Evolutionary conservation across 257 asterid genomes (phyloP), one percentile per base, ranked within the genome.

Genomic region (Forsythia viridissima): DNA sequence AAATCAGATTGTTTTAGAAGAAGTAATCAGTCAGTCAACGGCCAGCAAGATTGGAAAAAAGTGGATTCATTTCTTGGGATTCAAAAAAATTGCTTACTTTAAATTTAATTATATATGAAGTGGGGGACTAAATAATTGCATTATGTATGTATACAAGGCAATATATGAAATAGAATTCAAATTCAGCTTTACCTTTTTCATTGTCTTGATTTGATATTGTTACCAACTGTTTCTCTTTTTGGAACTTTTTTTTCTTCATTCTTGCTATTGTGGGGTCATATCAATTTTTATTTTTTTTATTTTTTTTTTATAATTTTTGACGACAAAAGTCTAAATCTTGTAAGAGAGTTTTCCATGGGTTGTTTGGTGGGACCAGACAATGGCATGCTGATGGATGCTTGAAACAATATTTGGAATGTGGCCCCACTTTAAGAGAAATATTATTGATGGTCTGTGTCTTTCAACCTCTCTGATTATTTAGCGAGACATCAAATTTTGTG

Each of bases 81-180:
- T 72, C 76, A 70, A 48, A 43, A 24, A 34, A 24, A 34, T 71
- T 77, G 7, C 18, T n/a, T 72, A 68, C 41, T 52, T 68, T 79
- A 16, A 1, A 61, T 41, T 77, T 73, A 51, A 76, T 74, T 46
- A 18, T n/a, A 8, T 63, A 71, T 16, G 76, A 65, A 65, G 66
- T 51, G 92, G 92, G 96, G 92, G 84, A 86, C 96, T 92, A 86
- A 89, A 91, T 92, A 78, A 88, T 91, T 86, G 92, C 86, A 43
- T 21, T 90, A 85, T 71, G 24, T 30, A 30, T 30, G 34, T 79
- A 70, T 78, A 52, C 86, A 81, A 78, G 84, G 72, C 79, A 83
- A 78, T 73, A 78, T 79, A 61, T 21, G 80, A 70, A 72, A 48
- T 85, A 79, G 78, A 77, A 92, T 92, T 92, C 97, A 90, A 90